A percentile compares a stretch with the other conserved stretches of the same genome.
Evolutionary conservation across 257 asterid genomes (phyloP).

Genomic region (Avicennia marina): DNA sequence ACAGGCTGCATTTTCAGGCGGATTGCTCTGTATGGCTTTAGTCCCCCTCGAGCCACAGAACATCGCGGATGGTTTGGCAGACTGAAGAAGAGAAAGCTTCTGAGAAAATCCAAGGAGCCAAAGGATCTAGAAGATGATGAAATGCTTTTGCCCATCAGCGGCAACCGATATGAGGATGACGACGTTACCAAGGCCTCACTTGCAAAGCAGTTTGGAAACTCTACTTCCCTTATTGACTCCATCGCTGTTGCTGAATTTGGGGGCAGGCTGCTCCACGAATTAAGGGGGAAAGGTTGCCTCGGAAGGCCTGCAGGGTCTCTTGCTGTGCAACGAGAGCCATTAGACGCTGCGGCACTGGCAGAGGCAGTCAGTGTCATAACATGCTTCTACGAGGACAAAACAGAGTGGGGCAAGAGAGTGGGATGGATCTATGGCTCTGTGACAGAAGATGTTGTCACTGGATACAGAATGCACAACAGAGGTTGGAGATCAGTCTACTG

Average conservation of each 20-base stretch:
- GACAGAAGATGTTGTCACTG: conserved; percentile 89
- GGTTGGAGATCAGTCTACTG: conserved; percentile 92
- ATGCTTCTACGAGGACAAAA: conserved; percentile 83
- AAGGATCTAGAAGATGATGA: conserved; percentile 46
- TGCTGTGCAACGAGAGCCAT: conserved; percentile 82
- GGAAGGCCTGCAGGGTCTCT: conserved; percentile 84
- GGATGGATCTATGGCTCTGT: conserved; percentile 96
- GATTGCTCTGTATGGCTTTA: conserved; percentile 78
- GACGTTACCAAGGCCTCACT: conserved; percentile 38
- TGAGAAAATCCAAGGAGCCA: conserved; percentile 33
- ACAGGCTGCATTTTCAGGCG: conserved; percentile 88
- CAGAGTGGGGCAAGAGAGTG: conserved; percentile 89
- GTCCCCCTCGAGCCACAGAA: conserved; percentile 90
- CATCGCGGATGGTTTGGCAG: conserved; percentile 84
- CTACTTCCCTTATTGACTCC: conserved; percentile 59
- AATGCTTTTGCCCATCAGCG: conserved; percentile 51
- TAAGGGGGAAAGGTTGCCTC: conserved; percentile 67
- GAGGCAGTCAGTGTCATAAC: conserved; percentile 81
- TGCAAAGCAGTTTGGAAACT: conserved; percentile 69
- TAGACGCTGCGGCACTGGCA: conserved; percentile 74
- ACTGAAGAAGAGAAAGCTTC: conserved; percentile 41
- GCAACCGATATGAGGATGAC: conserved; percentile 41
- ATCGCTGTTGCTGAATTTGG: conserved; percentile 88
- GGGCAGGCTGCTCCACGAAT: conserved; percentile 69
- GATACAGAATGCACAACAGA: conserved; percentile 87